Percentiles rank a stretch among this genome's conserved stretches.
Evolutionary conservation across 2,329 filamentous ascomycete species (phyloP).

Genomic region (Macrophomina pseudophaseolina): DNA sequence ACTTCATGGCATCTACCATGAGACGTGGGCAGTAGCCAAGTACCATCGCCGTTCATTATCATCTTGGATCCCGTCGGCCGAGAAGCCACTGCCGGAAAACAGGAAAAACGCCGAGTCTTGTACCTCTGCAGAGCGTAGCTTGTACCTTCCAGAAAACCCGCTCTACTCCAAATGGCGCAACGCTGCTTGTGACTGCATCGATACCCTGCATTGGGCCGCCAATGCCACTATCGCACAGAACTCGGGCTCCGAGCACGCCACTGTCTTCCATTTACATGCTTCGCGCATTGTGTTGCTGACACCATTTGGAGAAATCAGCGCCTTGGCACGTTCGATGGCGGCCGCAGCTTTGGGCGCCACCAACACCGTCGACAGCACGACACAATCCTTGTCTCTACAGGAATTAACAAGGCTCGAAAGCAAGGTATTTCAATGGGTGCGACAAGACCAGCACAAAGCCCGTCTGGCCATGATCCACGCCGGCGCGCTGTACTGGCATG

Average conservation of each 20-base stretch:
- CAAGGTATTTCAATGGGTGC: slow-evolving; percentile 56
- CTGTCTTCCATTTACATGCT: slow-evolving; percentile 61
- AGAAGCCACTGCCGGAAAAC: slow-evolving; percentile 26
- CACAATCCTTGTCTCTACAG: background rate
- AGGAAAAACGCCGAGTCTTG: slow-evolving; percentile 30
- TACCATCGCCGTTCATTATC: slow-evolving; percentile 53
- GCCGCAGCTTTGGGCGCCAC: background rate
- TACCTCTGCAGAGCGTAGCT: slow-evolving; percentile 29
- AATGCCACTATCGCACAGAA: slow-evolving; percentile 57
- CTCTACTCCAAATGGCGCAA: slow-evolving; percentile 57
- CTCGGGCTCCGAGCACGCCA: slow-evolving; percentile 59
- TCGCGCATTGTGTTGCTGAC: slow-evolving; percentile 59
- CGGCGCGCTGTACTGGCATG: slow-evolving; percentile 58
- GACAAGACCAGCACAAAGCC: slow-evolving; percentile 60
- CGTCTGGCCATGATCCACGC: slow-evolving; percentile 61
- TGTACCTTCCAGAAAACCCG: slow-evolving; percentile 54
- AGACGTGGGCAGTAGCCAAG: slow-evolving; percentile 57
- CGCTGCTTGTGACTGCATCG: slow-evolving; percentile 54
- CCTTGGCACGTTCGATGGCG: slow-evolving; percentile 46
- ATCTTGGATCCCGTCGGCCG: slow-evolving; percentile 38
- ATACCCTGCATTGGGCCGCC: slow-evolving; percentile 64
- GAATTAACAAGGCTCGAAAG: slow-evolving; percentile 14
- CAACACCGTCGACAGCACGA: slow-evolving; percentile 27
- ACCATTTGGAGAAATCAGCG: slow-evolving; percentile 54
- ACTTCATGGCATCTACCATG: slow-evolving; percentile 57